Base-by-base conservation (phyloP, 140 eudicot species). In the Senecio squalidus region DNA sequence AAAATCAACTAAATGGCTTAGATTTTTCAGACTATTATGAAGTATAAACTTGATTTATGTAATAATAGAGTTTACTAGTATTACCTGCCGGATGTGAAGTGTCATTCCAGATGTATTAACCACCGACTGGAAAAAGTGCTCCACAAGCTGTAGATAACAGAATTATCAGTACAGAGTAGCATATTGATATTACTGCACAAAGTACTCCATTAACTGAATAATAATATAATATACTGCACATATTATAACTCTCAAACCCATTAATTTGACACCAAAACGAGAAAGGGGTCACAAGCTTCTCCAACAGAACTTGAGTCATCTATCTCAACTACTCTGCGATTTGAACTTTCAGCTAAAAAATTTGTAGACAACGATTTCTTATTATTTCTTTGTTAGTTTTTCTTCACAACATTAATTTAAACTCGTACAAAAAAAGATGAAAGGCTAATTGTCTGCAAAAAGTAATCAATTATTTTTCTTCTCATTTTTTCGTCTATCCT, bases 91-190 rank as follows among this genome's bases (percentile, higher is more conserved):
- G 64, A 91, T 86, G 76, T 91, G 98, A 71, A 91, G 94, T 26
- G 98, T 86, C 98, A 86, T 91, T 54, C 98, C 98, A 65, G 98
- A 86, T 21, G 98, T 91, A 70, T 91, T 91, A 57, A 91, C 96
- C 84, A 91, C 22, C 31, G 98, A 91, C 88, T 91, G 98, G 75
- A 91, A 91, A 75, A 91, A 91, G 72, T 91, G 98, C 73, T 91
- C 98, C 80, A 91, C 98, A 50, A 86, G 76, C 98, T 91, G 73
- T 31, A 36, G n/a, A 27, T 4, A 67, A 51, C 40, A 59, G 47
- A 44, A 66, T 4, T 50, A 25, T 29, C 36, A 51, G 45, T 48
- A 57, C 23, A 45, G 10, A 9, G 5, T 9, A 39, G 39, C n/a
- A 29, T 58, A 47, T 24, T 47, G 31, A 23, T 46, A 13, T 47